Conservation (phyloP, 73 alveolate species). For the Uronychia setigera region DNA sequence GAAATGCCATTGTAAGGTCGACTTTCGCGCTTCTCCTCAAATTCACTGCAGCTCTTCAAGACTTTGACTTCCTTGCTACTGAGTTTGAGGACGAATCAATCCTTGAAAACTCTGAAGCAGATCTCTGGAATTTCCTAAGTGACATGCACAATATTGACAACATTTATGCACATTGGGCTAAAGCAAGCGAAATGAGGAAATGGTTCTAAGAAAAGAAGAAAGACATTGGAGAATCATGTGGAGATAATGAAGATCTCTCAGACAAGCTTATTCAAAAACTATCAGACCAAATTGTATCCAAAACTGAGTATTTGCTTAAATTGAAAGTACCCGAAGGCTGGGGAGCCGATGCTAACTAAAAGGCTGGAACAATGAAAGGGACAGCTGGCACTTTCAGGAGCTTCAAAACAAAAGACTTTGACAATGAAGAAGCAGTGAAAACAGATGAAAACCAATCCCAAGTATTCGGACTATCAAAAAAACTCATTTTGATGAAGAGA, state of each 20-base stretch:
- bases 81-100: slow-evolving; percentile 23
- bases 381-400: neutral
- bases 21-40: slow-evolving; percentile 54
- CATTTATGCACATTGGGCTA: slow-evolving; percentile 28
- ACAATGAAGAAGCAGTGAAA: neutral
- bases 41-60: slow-evolving; percentile 26
- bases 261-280: neutral
- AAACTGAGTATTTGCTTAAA: neutral
- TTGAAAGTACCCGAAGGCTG: neutral
- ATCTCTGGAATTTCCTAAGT: slow-evolving; percentile 6
- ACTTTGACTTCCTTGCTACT: slow-evolving; percentile 17
- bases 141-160: slow-evolving; percentile 24
- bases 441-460: neutral
- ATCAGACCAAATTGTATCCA: neutral
- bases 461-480: neutral
- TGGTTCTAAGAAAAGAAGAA: slow-evolving; percentile 52
- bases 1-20: slow-evolving; percentile 27
- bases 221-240: neutral
- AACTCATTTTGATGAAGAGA: neutral
- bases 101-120: slow-evolving; percentile 13
- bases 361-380: neutral
- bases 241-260: neutral
- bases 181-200: slow-evolving; percentile 53
- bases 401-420: neutral
- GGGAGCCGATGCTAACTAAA: neutral